Evolutionary conservation across 371 early-diverging fungal genomes (phyloP), one percentile per base, ranked within the genome.

Genomic region (Mortierella sp.): DNA sequence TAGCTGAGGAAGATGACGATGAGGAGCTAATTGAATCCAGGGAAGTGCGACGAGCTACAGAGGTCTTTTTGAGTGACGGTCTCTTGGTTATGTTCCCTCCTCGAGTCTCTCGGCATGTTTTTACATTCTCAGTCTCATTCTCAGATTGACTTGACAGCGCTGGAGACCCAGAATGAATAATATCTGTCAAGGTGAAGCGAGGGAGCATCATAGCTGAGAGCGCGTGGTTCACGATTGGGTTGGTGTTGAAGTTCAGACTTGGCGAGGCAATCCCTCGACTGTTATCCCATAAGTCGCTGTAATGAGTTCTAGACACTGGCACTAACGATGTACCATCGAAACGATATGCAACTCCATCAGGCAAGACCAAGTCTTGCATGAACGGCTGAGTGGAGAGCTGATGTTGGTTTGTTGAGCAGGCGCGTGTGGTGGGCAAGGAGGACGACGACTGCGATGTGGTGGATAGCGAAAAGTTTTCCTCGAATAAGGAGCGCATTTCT

Each of bases 321-420:
- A 70, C 50, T 8, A 79, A 38, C 5, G 60, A 41, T 0, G 67
- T 36, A 7, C 79, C 79, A 55, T 79, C 74, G 33, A 79, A 79
- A 4, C 70, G 70, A 22, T 53, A 53, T 6, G 63, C 24, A 16
- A 70, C 64, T 19, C 79, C 79, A 58, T 79, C 71, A 19, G 79
- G 50, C 70, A 79, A 33, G 19, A 67, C 13, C 19, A 79, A 38
- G 4, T 70, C 79, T 24, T 55, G 66, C 15, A 48, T 6, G 48
- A 19, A 48, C 2, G 60, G 1, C 7, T 47, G 22, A 32, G 74
- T 24, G 47, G 43, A 11, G 15, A 9, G 48, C 50, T 36, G 55
- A 38, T 55, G 1, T 2, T 70, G 63, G 13, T 21, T 9, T 50
- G 21, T 21, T 19, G 63, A 45, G 36, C 24, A 19, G 13, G 50